Evolutionary conservation across 164 flowering plant species (phyloP).

Genomic region (Chimonanthus salicifolius): DNA sequence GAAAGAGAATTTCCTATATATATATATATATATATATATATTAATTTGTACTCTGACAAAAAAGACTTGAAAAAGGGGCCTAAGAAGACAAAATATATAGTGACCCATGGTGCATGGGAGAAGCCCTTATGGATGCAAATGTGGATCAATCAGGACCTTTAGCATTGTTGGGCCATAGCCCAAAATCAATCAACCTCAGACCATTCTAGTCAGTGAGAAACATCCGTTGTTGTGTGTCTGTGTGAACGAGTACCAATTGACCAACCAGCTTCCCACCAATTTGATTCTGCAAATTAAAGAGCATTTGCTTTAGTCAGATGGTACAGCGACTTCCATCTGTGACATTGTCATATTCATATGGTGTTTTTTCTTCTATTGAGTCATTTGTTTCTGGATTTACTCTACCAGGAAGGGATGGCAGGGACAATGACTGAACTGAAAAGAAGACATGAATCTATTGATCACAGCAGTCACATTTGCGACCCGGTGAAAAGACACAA

Average conservation of each 20-base stretch:
- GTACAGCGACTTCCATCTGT: not conserved
- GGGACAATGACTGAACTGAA: conserved; percentile 53
- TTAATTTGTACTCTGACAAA: no score
- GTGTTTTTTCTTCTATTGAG: not conserved
- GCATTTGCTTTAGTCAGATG: not conserved
- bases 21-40: no score
- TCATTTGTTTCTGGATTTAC: not conserved
- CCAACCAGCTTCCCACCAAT: not conserved
- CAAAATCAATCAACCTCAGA: no score
- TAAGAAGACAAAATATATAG: no score
- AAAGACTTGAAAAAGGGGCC: no score
- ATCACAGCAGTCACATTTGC: conserved; percentile 30
- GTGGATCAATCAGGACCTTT: no score
- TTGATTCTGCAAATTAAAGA: not conserved
- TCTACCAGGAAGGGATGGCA: conserved; percentile 18
- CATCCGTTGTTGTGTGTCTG: no score
- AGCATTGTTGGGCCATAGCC: no score
- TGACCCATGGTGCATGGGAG: no score
- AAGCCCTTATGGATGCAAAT: no score
- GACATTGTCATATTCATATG: not conserved
- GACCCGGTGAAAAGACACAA: conserved; percentile 50
- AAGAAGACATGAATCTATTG: conserved; percentile 38
- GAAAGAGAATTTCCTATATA: no score
- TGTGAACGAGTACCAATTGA: not conserved
- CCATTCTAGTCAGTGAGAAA: no score